phyloP scores from a whole-genome alignment of 176 grass and related monocot genomes.

The Lolium perenne region DNA sequence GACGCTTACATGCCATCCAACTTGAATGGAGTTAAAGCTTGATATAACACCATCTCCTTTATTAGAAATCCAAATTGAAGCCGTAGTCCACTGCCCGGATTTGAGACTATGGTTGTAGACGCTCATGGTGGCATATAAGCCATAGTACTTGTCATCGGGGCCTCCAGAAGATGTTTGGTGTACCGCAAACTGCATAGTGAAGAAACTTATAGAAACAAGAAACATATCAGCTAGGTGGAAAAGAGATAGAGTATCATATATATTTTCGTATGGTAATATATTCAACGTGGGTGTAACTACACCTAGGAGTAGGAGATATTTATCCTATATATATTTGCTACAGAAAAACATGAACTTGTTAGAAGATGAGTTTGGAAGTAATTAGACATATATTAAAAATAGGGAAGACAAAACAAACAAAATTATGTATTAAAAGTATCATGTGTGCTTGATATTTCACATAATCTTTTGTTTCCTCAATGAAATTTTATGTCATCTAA shows the following conservation, averaged over 20 bases:
- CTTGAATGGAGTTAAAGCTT: conserved; percentile 3
- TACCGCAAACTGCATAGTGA: not conserved
- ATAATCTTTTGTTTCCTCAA: not conserved
- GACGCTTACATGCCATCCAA: conserved; percentile 16
- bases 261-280: no score
- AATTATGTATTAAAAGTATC: not conserved
- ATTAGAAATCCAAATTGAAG: conserved; percentile 18
- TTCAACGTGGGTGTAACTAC: no score
- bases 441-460: not conserved
- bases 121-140: not conserved
- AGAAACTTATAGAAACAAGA: not conserved
- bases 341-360: no score
- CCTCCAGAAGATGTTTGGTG: not conserved
- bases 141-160: no score
- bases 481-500: not conserved
- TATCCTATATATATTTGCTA: no score
- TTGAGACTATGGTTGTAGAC: not conserved
- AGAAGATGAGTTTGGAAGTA: no score
- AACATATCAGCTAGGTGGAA: not conserved
- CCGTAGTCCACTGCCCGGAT: not conserved
- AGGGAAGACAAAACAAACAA: not conserved
- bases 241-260: no score
- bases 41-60: not conserved
- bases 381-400: not conserved
- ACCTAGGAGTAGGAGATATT: no score